Evolutionary conservation across 768 basidiomycete genomes (phyloP).

Genomic region (Boletus reticuloceps): DNA sequence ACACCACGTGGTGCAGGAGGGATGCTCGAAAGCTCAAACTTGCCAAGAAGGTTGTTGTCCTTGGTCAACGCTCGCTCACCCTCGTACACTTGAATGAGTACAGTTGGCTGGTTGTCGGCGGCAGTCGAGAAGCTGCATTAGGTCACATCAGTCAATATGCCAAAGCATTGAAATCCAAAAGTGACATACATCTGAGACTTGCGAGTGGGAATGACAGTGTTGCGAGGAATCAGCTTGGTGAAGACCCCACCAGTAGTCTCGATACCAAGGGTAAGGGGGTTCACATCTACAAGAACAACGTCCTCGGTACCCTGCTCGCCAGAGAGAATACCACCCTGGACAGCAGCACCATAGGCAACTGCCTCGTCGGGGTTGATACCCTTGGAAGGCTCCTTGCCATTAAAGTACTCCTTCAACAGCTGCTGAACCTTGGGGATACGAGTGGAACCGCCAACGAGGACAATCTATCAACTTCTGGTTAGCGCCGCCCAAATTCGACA

Average conservation of each 20-base stretch:
- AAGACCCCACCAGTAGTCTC: slow-evolving; percentile 98
- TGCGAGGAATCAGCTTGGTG: slow-evolving; percentile 95
- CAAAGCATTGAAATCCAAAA: neutral
- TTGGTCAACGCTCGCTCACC: slow-evolving; percentile 94
- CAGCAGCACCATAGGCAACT: slow-evolving; percentile 97
- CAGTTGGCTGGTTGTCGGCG: slow-evolving; percentile 91
- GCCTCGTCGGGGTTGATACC: neutral
- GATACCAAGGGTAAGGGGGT: slow-evolving; percentile 96
- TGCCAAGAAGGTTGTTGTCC: slow-evolving; percentile 98
- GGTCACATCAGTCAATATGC: neutral
- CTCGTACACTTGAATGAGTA: slow-evolving; percentile 96
- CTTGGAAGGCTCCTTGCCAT: slow-evolving; percentile 58
- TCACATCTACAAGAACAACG: slow-evolving; percentile 94
- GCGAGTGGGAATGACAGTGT: slow-evolving; percentile 92
- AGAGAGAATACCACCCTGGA: slow-evolving; percentile 97
- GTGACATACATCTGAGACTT: slow-evolving; percentile 82
- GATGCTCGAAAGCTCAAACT: slow-evolving; percentile 90
- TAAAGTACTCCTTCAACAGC: slow-evolving; percentile 96
- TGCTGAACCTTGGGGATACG: slow-evolving; percentile 99
- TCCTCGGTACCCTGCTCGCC: slow-evolving; percentile 90
- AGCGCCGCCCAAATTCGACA: neutral
- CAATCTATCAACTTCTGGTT: slow-evolving; percentile 44
- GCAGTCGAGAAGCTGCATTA: slow-evolving; percentile 50
- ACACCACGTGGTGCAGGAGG: slow-evolving; percentile 96
- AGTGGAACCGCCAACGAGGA: slow-evolving; percentile 95